A percentile compares a stretch with the other conserved stretches of the same genome.
Conservation (phyloP, 2,329 filamentous ascomycete genomes). For the Dichotomopilus funicola region DNA sequence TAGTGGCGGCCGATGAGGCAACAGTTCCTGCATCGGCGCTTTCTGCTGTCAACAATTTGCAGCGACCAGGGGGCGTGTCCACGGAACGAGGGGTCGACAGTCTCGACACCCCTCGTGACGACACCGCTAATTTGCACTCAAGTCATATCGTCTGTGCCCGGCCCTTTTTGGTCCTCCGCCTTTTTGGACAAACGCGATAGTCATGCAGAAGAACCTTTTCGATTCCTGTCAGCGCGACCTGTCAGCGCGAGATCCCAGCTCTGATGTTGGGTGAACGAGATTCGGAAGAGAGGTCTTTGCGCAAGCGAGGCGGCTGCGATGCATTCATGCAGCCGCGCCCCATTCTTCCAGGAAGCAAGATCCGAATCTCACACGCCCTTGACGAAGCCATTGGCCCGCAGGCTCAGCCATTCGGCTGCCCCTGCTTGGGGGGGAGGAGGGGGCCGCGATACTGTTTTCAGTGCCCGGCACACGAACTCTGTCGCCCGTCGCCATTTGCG, state of each 20-base stretch:
- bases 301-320: neutral
- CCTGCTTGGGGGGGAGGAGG: conserved; percentile 3
- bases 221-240: neutral
- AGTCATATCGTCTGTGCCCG: neutral
- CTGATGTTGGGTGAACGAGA: conserved; percentile 3
- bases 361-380: conserved; percentile 9
- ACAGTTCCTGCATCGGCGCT: too few relatives aligned
- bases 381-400: conserved; percentile 7
- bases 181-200: neutral
- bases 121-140: too few relatives aligned
- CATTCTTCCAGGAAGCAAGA: conserved; percentile 8
- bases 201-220: too few relatives aligned
- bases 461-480: too few relatives aligned
- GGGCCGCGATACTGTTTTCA: too few relatives aligned
- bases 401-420: conserved; percentile 3
- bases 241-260: neutral
- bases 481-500: too few relatives aligned
- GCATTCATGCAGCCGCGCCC: conserved; percentile 14
- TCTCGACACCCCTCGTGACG: too few relatives aligned
- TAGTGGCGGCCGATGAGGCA: too few relatives aligned
- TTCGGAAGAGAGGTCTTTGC: conserved; percentile 14
- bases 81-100: too few relatives aligned
- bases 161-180: neutral
- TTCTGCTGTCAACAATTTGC: too few relatives aligned
- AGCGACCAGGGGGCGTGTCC: too few relatives aligned